Percentiles rank a stretch among this genome's conserved stretches.
phyloP scores from a whole-genome alignment of 495 filamentous ascomycete genomes.

The Podospora bellae-mahoneyi region DNA sequence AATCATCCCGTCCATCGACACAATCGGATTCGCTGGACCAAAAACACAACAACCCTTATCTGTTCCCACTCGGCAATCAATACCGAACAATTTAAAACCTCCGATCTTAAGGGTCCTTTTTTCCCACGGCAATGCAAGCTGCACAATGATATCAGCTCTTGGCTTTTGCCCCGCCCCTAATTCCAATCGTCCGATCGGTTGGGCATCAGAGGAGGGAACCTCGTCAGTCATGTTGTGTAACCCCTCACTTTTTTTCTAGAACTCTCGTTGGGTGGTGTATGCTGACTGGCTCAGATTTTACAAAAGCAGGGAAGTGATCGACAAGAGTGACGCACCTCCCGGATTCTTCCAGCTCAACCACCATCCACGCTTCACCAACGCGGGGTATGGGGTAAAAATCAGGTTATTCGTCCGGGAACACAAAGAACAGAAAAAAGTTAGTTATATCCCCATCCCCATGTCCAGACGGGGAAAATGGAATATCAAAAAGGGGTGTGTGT shows the following conservation, averaged over 20 bases:
- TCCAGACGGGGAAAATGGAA: too few relatives aligned
- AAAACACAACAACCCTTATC: not conserved
- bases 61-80: not conserved
- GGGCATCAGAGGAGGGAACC: too few relatives aligned
- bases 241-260: not conserved
- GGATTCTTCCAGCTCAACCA: not conserved
- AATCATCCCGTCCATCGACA: not conserved
- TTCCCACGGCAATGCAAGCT: not conserved
- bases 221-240: not conserved
- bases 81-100: not conserved
- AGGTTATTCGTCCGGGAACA: not conserved
- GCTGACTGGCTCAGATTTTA: not conserved
- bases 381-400: not conserved
- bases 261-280: not conserved
- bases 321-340: not conserved
- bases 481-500: not conserved
- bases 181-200: not conserved
- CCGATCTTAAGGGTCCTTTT: not conserved
- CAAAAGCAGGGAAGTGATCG: not conserved
- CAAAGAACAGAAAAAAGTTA: not conserved
- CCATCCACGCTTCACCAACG: too few relatives aligned
- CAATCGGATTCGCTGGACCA: not conserved
- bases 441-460: too few relatives aligned
- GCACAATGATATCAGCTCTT: not conserved
- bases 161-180: not conserved